Base-by-base conservation (phyloP, 768 basidiomycete genomes). In the Pleurotus tuber-regium region DNA sequence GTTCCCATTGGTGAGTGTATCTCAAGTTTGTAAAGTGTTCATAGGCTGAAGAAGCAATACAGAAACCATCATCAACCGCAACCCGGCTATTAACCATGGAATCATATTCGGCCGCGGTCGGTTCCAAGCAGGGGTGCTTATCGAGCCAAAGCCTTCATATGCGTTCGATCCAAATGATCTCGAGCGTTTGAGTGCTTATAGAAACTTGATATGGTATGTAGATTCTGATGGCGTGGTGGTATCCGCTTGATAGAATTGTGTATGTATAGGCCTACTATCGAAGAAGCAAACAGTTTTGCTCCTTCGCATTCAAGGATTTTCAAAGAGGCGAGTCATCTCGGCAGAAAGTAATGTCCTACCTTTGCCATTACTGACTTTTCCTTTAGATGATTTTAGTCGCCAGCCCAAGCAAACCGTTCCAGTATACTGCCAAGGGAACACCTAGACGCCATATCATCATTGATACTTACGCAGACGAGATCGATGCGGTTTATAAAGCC, bases 221-320 rank as follows among this genome's bases (percentile, higher is more conserved):
- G 29, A 29, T n/a, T n/a, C n/a, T n/a, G n/a, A n/a, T n/a, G n/a
- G n/a, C n/a, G n/a, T n/a, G n/a, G n/a, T n/a, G n/a, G n/a, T n/a
- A n/a, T n/a, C n/a, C n/a, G n/a, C n/a, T n/a, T n/a, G n/a, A n/a
- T n/a, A n/a, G n/a, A n/a, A n/a, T n/a, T n/a, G n/a, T n/a, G 11
- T 10, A 50, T 40, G 21, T n/a, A 14, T 26, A 75, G 73, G 74
- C 63, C 72, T 0, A 73, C 66, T 5, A 63, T 77, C 3, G 66
- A 72, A 38, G 61, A 67, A 51, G 61, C 70, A 46, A 77, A 76
- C 50, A 51, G 43, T 4, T 67, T 63, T 47, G 71, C 72, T 0
- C 74, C 74, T 11, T 62, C 70, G 28, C 73, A 75, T 55, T 75
- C 73, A 2, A 59, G 73, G n/a, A 56, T 78, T 4, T 75, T 76